Base-by-base conservation (phyloP, 2,329 filamentous ascomycete species). In the Cladobotryum protrusum region DNA sequence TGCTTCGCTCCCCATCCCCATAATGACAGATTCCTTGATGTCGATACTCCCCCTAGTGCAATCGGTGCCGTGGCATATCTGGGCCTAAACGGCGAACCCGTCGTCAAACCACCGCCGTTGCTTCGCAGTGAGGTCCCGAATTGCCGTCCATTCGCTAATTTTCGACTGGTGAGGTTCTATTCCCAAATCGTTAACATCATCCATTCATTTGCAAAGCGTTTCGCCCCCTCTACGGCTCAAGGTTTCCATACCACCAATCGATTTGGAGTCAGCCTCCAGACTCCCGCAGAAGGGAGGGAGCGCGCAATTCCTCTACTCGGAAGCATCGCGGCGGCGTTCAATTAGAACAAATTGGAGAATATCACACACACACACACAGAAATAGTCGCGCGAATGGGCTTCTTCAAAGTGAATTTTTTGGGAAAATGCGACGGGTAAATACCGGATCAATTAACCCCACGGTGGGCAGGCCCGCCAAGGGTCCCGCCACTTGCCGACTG, bases 281-380 rank as follows among this genome's bases (percentile, higher is more conserved):
- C 43, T 47, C 61, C 59, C 54, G 58, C 56, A 39, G 67, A 64
- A 54, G 69, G 63, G 49, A 71, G 54, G 47, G 68, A 67, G 56
- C 68, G 67, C 57, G 66, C 63, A 58, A 72, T 63, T 60, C 69
- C 71, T 70, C 71, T 69, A 54, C 71, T 72, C 50, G 71, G 69
- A 61, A 74, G 66, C 72, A 74, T 74, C 52, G 57, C 66, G 64
- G 56, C 61, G 59, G 53, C 45, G 45, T 55, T 50, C 46, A 49
- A 47, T 53, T 59, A 52, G 29, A n/a, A 33, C 18, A 43, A 39
- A 18, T 18, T 9, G 13, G 5, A 4, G n/a, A 43, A 15, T 43
- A 12, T 44, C 6, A 43, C 24, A 36, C 37, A 37, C 17, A 33
- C 6, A 43, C 24, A 36, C 37, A 37, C 17, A 33, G 29, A 32